Evolutionary conservation across 441 rosid genomes (phyloP).

Genomic region (Populus trichocarpa): DNA sequence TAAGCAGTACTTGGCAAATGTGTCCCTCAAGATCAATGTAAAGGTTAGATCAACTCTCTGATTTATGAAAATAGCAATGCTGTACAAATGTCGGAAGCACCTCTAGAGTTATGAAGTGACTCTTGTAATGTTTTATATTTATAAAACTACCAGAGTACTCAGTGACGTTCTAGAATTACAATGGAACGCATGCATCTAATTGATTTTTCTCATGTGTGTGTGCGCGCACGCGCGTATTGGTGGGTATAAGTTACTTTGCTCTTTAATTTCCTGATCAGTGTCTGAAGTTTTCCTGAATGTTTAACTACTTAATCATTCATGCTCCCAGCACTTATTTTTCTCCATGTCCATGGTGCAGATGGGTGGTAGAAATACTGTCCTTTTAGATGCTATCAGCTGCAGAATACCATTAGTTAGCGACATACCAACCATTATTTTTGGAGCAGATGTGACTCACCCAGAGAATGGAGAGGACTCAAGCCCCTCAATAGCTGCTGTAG

Average conservation of each 20-base stretch:
- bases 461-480: conserved; percentile 90
- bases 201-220: not conserved
- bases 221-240: not conserved
- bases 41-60: conserved; percentile 40
- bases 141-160: not conserved
- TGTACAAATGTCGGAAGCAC: not conserved
- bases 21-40: conserved; percentile 83
- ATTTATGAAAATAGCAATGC: too few relatives aligned
- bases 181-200: not conserved
- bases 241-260: not conserved
- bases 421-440: conserved; percentile 89
- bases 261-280: not conserved
- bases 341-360: conserved; percentile 38
- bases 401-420: conserved; percentile 86
- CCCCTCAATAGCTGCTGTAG: conserved; percentile 93
- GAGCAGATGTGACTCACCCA: conserved; percentile 93
- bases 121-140: not conserved
- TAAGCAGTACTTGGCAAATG: conserved; percentile 89
- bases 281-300: not conserved
- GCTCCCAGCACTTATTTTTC: not conserved
- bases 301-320: not conserved
- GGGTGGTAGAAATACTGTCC: conserved; percentile 92
- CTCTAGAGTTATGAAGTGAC: not conserved
- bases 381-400: conserved; percentile 87
- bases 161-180: not conserved